phyloP scores from a whole-genome alignment of 2,329 filamentous ascomycete species.

The Exophiala phaeomuriformis region DNA sequence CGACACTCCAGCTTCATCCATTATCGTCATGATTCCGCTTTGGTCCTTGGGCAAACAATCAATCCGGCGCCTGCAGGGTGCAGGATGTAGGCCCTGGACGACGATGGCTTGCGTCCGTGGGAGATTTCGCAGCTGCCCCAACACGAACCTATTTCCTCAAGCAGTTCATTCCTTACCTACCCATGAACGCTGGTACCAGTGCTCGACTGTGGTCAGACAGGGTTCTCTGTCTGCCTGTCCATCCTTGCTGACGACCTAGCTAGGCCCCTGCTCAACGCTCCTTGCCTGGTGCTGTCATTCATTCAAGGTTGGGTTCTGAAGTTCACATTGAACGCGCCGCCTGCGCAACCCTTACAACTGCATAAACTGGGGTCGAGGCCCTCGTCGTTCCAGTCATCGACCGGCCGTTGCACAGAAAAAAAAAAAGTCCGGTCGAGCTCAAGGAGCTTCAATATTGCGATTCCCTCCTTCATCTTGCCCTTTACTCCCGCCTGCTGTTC shows the following conservation, averaged over 20 bases:
- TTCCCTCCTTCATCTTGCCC: background rate
- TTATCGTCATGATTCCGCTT: slow-evolving; percentile 4
- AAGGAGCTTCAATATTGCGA: slow-evolving; percentile 1
- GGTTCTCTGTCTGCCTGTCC: background rate
- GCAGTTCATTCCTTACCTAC: background rate
- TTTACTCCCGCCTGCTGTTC: background rate
- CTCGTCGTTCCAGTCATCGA: slow-evolving; percentile 4
- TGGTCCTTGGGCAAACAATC: background rate
- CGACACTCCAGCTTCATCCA: slow-evolving; percentile 4
- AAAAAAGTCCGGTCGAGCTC: background rate
- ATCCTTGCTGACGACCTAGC: background rate
- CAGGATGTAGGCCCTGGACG: background rate
- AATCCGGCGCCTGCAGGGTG: background rate
- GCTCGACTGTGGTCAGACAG: background rate
- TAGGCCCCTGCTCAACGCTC: background rate
- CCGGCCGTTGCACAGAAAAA: slow-evolving; percentile 1
- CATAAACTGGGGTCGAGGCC: slow-evolving; percentile 4
- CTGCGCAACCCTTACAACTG: slow-evolving; percentile 2
- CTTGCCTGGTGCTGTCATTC: slow-evolving; percentile 1
- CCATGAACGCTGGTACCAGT: background rate
- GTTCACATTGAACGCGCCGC: background rate
- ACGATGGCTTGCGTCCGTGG: background rate
- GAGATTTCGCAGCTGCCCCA: too few species aligned
- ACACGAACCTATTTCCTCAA: too few species aligned
- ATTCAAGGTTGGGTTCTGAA: background rate